Conservation (phyloP, 306 rosid species). For the Alnus glutinosa region DNA sequence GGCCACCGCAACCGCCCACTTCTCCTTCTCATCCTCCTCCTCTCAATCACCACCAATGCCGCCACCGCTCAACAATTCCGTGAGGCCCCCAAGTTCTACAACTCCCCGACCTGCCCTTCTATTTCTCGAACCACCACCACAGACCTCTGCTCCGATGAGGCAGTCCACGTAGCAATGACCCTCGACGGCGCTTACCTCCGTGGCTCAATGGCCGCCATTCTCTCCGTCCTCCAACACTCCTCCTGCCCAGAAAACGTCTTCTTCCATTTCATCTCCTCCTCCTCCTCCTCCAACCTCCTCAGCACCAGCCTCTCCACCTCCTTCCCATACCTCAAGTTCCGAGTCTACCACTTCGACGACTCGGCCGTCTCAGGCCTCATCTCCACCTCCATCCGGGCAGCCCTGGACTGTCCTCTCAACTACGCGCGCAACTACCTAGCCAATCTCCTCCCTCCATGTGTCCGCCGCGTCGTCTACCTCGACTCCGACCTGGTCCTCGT, state of each 20-base stretch:
- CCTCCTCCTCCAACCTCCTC: slow-evolving; percentile 38
- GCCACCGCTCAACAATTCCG: slow-evolving; percentile 45
- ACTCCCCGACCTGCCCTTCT: slow-evolving; percentile 60
- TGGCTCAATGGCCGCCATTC: slow-evolving; percentile 92
- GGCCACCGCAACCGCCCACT: neutral
- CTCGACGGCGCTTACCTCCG: slow-evolving; percentile 86
- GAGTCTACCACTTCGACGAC: slow-evolving; percentile 68
- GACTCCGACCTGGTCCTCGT: slow-evolving; percentile 90
- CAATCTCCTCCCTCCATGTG: slow-evolving; percentile 55
- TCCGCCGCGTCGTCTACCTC: slow-evolving; percentile 67
- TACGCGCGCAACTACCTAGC: slow-evolving; percentile 94
- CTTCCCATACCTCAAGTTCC: slow-evolving; percentile 79
- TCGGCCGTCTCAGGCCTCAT: slow-evolving; percentile 64
- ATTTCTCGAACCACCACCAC: neutral
- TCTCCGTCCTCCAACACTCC: slow-evolving; percentile 92
- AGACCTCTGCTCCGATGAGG: slow-evolving; percentile 37
- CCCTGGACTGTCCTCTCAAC: slow-evolving; percentile 86
- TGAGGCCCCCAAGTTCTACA: slow-evolving; percentile 93
- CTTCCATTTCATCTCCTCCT: slow-evolving; percentile 74
- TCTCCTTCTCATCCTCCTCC: neutral
- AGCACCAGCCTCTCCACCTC: slow-evolving; percentile 43
- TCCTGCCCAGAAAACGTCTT: slow-evolving; percentile 77
- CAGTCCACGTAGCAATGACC: slow-evolving; percentile 87
- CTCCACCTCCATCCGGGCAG: slow-evolving; percentile 90
- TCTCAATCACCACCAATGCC: slow-evolving; percentile 17